A percentile compares a stretch with the other conserved stretches of the same genome.
Evolutionary conservation across 257 asterid genomes (phyloP).

Genomic region (Nicotiana paniculata): DNA sequence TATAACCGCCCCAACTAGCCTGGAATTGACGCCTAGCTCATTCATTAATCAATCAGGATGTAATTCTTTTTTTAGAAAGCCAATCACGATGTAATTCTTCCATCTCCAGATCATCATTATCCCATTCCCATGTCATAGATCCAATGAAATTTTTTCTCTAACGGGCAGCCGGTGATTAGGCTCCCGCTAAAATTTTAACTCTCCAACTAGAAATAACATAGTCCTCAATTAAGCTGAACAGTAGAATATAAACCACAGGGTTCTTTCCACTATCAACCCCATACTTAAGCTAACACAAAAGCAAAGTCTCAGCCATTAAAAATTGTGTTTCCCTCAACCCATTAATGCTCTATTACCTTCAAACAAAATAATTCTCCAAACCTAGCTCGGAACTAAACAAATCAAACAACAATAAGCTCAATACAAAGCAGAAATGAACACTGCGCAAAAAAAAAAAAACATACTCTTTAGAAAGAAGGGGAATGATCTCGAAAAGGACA

Average conservation of each 20-base stretch:
- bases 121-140: background rate
- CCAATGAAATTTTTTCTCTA: background rate
- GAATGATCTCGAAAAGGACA: slow-evolving; percentile 88
- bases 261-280: background rate
- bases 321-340: background rate
- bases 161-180: too few species aligned
- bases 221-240: background rate
- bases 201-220: background rate
- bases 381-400: background rate
- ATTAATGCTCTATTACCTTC: background rate
- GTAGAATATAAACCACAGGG: background rate
- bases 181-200: too few species aligned
- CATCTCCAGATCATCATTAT: background rate
- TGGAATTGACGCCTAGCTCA: background rate
- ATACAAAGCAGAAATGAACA: background rate
- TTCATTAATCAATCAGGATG: background rate
- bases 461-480: slow-evolving; percentile 80
- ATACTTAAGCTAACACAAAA: background rate
- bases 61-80: too few species aligned
- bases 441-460: background rate
- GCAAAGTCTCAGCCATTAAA: background rate
- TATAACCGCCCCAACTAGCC: background rate
- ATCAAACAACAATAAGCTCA: background rate
- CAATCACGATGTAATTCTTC: background rate
- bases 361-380: background rate